Evolutionary conservation across 306 rosid species (phyloP).

Genomic region (Gastrolobium villosum): DNA sequence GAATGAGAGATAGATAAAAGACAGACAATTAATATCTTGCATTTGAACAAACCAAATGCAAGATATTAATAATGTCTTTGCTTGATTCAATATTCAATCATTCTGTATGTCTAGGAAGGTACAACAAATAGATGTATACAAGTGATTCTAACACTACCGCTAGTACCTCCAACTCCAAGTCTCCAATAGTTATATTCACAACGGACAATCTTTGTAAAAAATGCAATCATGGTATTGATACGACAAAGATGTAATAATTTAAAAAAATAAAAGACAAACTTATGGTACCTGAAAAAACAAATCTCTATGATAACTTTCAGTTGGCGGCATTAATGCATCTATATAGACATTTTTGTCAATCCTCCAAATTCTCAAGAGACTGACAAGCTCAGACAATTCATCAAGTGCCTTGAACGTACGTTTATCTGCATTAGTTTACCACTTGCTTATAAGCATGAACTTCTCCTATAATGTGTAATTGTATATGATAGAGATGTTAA

Average conservation of each 20-base stretch:
- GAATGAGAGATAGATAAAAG: constrained; percentile 14
- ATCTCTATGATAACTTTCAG: constrained; percentile 86
- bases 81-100: not conserved
- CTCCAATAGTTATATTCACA: constrained; percentile 33
- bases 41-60: constrained; percentile 29
- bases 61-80: constrained; percentile 15
- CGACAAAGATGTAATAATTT: constrained; percentile 17
- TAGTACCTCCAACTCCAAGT: constrained; percentile 19
- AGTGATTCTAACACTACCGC: not conserved
- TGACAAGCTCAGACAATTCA: constrained; percentile 84
- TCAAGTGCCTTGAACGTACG: constrained; percentile 84
- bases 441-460: constrained; percentile 40
- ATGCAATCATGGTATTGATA: constrained; percentile 12
- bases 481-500: not conserved
- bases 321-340: constrained; percentile 90
- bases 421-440: constrained; percentile 71
- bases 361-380: constrained; percentile 87
- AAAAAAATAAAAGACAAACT: constrained; percentile 3
- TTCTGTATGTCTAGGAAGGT: constrained; percentile 10
- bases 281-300: constrained; percentile 87
- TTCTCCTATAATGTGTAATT: constrained; percentile 24
- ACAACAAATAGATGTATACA: not conserved
- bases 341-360: constrained; percentile 73
- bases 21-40: not conserved
- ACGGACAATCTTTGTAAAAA: constrained; percentile 25